Evolutionary conservation across 2,329 filamentous ascomycete species (phyloP).

Genomic region (Acrodontium crateriforme): DNA sequence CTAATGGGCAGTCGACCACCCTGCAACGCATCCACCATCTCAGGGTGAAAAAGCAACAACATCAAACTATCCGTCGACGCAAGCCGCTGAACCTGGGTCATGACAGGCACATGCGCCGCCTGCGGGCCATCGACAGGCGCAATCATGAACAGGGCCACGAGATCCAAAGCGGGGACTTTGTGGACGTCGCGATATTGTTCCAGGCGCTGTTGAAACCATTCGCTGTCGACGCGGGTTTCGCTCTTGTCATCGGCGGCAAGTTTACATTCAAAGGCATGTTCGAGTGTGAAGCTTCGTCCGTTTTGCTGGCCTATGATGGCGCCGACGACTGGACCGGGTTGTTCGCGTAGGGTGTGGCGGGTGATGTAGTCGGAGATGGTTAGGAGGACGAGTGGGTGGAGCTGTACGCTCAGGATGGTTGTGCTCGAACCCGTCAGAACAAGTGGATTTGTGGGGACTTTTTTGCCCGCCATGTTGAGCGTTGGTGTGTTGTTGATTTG

Average conservation of each 20-base stretch:
- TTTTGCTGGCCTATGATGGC: slow-evolving; percentile 85
- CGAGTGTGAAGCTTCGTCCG: slow-evolving; percentile 78
- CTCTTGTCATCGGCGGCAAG: slow-evolving; percentile 33
- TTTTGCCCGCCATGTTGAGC: slow-evolving; percentile 22
- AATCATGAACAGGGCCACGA: slow-evolving; percentile 58
- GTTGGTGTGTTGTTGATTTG: no score
- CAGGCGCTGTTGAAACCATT: slow-evolving; percentile 64
- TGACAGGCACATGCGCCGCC: slow-evolving; percentile 53
- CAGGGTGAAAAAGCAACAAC: slow-evolving; percentile 74
- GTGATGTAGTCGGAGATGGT: slow-evolving; percentile 96
- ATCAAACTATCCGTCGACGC: slow-evolving; percentile 65
- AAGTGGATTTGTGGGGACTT: slow-evolving; percentile 26
- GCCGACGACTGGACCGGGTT: slow-evolving; percentile 65
- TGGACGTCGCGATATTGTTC: slow-evolving; percentile 86
- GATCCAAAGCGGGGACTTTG: slow-evolving; percentile 60
- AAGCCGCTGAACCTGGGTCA: slow-evolving; percentile 48
- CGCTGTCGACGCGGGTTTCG: slow-evolving; percentile 47
- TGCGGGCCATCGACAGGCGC: slow-evolving; percentile 59
- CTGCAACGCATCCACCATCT: slow-evolving; percentile 38
- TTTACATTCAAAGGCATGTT: slow-evolving; percentile 82
- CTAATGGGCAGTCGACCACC: slow-evolving; percentile 78
- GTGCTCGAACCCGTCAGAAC: slow-evolving; percentile 41
- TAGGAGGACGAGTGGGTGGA: slow-evolving; percentile 89
- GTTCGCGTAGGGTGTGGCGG: slow-evolving; percentile 65
- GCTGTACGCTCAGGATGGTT: slow-evolving; percentile 57